Percentiles rank a stretch among this genome's conserved stretches.
phyloP scores from a whole-genome alignment of 2,329 filamentous ascomycete genomes.

The Penicillium janthinellum region DNA sequence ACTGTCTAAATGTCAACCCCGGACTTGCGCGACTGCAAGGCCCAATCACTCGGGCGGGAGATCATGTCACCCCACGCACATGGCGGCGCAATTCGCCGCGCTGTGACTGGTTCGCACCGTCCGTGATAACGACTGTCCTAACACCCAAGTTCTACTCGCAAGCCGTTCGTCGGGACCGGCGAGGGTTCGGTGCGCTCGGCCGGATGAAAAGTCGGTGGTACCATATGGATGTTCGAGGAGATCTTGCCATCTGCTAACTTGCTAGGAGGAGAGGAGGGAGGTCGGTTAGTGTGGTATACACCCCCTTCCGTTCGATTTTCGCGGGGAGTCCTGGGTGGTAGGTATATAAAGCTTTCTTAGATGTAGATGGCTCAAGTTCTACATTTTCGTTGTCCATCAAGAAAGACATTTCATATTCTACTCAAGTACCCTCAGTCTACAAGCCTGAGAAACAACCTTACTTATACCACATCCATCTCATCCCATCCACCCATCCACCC shows the following conservation, averaged over 20 bases:
- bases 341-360: neutral
- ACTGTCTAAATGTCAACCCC: neutral
- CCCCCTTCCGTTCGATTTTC: neutral
- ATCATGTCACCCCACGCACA: constrained; percentile 11
- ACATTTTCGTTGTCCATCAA: neutral
- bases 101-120: neutral
- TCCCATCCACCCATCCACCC: neutral
- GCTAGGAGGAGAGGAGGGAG: too few relatives aligned
- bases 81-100: neutral
- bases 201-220: neutral
- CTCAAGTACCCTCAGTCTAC: neutral
- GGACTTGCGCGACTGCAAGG: neutral
- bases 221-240: neutral
- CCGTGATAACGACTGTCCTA: neutral
- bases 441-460: neutral
- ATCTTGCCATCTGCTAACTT: neutral
- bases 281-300: too few relatives aligned
- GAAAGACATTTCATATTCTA: neutral
- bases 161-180: neutral
- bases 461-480: neutral
- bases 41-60: constrained; percentile 3
- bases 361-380: neutral
- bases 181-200: neutral
- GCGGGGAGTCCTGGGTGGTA: neutral
- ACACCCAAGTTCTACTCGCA: too few relatives aligned